Conservation (phyloP, 202 grass and related monocot species). For the Musa balbisiana region DNA sequence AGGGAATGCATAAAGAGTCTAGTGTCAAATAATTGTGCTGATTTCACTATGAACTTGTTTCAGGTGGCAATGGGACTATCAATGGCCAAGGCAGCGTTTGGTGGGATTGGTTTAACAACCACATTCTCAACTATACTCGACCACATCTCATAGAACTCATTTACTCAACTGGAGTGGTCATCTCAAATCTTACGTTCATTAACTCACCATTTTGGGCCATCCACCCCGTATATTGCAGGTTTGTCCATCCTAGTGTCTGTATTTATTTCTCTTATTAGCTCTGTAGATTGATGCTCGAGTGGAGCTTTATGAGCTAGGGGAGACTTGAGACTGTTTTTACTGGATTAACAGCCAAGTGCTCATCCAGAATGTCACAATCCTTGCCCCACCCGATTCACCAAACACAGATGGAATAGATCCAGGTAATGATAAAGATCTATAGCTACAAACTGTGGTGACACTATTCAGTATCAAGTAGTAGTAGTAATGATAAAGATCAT, state of each 20-base stretch:
- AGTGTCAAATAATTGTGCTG: slow-evolving; percentile 57
- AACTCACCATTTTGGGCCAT: slow-evolving; percentile 96
- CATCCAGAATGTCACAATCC: slow-evolving; percentile 74
- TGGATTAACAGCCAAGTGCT: slow-evolving; percentile 82
- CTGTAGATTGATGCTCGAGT: slow-evolving; percentile 34
- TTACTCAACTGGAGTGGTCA: slow-evolving; percentile 74
- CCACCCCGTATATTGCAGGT: slow-evolving; percentile 98
- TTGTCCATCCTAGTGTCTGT: slow-evolving; percentile 31
- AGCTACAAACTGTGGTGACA: not conserved
- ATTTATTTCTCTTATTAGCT: slow-evolving; percentile 23
- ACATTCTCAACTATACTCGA: slow-evolving; percentile 70
- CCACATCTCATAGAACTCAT: slow-evolving; percentile 91
- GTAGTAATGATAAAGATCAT: no score
- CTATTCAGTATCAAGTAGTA: no score
- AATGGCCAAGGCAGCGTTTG: slow-evolving; percentile 83
- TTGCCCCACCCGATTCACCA: slow-evolving; percentile 74
- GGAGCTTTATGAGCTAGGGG: slow-evolving; percentile 24
- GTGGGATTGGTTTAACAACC: slow-evolving; percentile 75
- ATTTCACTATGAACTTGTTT: slow-evolving; percentile 55
- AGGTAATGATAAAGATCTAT: slow-evolving; percentile 40
- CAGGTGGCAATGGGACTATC: slow-evolving; percentile 86
- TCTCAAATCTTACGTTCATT: slow-evolving; percentile 86
- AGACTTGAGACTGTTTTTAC: slow-evolving; percentile 35
- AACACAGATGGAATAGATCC: slow-evolving; percentile 80
- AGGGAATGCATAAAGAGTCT: not conserved